These are phyloP conservation scores for Cryptosporidium muris DNA, from an alignment of 169 alveolate species.

Conservation along the genomic window DNA sequence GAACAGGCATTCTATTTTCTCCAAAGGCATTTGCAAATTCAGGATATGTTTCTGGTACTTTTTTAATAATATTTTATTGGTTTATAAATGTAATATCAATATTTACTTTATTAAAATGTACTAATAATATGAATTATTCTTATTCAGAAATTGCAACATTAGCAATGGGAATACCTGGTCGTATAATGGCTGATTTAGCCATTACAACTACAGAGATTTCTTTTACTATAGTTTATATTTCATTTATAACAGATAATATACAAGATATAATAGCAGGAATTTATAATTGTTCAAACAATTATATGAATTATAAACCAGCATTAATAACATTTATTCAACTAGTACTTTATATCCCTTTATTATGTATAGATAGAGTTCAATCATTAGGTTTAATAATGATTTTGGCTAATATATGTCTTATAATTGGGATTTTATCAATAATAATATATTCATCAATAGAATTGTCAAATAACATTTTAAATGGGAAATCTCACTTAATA, in stretches of 20 bases:
- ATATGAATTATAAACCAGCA: slow-evolving; percentile 38
- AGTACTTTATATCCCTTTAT: slow-evolving; percentile 39
- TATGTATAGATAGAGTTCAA: slow-evolving; percentile 24
- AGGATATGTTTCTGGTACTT: slow-evolving; percentile 42
- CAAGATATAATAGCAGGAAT: slow-evolving; percentile 65
- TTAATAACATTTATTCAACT: slow-evolving; percentile 40
- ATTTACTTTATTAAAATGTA: slow-evolving; percentile 33
- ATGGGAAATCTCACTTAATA: slow-evolving; percentile 1
- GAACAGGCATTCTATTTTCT: slow-evolving; percentile 66
- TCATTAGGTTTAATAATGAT: slow-evolving; percentile 47
- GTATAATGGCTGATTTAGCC: slow-evolving; percentile 19
- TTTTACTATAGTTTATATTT: slow-evolving; percentile 36
- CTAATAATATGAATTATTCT: slow-evolving; percentile 32
- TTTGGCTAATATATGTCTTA: slow-evolving; percentile 34
- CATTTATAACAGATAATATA: slow-evolving; percentile 61
- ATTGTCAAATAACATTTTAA: slow-evolving; percentile 3
- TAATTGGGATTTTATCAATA: slow-evolving; percentile 29
- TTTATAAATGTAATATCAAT: slow-evolving; percentile 36
- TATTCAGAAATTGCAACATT: slow-evolving; percentile 50
- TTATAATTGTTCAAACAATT: slow-evolving; percentile 38
- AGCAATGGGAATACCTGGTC: slow-evolving; percentile 63
- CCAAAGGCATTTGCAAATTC: slow-evolving; percentile 64
- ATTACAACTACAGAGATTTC: slow-evolving; percentile 60
- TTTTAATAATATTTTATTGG: slow-evolving; percentile 62
- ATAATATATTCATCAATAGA: slow-evolving; percentile 29